A percentile compares a stretch with the other conserved stretches of the same genome.
phyloP scores from a whole-genome alignment of 2,329 filamentous ascomycete species.

The Chaetomium globosum region DNA sequence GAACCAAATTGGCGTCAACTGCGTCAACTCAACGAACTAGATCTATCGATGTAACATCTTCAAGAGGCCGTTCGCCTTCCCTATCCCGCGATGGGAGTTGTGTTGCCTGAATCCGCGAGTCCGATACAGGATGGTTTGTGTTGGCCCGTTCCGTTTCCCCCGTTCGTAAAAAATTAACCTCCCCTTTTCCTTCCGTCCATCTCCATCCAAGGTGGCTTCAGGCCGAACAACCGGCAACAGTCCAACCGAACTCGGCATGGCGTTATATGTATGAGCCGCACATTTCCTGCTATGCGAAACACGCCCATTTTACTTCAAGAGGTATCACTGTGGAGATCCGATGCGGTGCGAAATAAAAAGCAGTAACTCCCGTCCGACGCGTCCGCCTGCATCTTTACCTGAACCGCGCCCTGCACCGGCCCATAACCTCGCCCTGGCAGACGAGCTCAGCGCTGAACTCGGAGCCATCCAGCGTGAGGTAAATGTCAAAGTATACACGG shows the following conservation, averaged over 20 bases:
- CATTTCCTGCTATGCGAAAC: slow-evolving; percentile 29
- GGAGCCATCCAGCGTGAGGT: slow-evolving; percentile 92
- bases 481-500: slow-evolving; percentile 76
- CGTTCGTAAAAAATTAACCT: slow-evolving; percentile 6
- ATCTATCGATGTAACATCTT: background rate
- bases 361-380: slow-evolving; percentile 28
- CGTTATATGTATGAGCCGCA: slow-evolving; percentile 24
- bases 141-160: slow-evolving; percentile 7
- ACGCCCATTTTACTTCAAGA: slow-evolving; percentile 35
- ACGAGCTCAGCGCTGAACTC: slow-evolving; percentile 98
- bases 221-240: slow-evolving; percentile 12
- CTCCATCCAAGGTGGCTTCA: slow-evolving; percentile 5
- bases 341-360: slow-evolving; percentile 33
- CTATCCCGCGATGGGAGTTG: slow-evolving; percentile 19
- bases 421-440: slow-evolving; percentile 99
- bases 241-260: slow-evolving; percentile 12
- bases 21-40: background rate
- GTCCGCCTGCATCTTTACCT: slow-evolving; percentile 48
- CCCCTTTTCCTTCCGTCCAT: background rate
- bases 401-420: slow-evolving; percentile 90
- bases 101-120: slow-evolving; percentile 16
- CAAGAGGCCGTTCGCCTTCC: slow-evolving; percentile 9
- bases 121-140: slow-evolving; percentile 16
- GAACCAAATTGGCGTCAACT: background rate
- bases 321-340: slow-evolving; percentile 39